Evolutionary conservation across 768 basidiomycete species (phyloP).

Genomic region (Leccinum aurantiacum): DNA sequence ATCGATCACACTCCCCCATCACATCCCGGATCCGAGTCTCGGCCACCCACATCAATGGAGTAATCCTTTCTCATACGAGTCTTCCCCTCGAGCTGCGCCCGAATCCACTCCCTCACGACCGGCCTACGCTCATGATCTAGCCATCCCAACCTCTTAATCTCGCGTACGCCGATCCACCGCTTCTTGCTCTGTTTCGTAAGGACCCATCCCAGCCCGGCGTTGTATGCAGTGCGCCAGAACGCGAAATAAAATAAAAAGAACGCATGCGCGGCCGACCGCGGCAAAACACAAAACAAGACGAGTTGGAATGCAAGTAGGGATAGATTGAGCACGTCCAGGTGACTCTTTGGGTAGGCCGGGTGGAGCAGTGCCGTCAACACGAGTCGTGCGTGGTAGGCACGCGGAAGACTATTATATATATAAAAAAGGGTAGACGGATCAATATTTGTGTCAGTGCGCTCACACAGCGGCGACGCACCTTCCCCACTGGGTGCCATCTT

Average conservation of each 20-base stretch:
- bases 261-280: slow-evolving; percentile 49
- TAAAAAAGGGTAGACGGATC: not conserved
- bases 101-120: slow-evolving; percentile 75
- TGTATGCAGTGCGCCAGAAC: slow-evolving; percentile 91
- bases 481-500: slow-evolving; percentile 73
- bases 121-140: slow-evolving; percentile 74
- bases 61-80: slow-evolving; percentile 83
- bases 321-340: slow-evolving; percentile 86
- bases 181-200: slow-evolving; percentile 94
- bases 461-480: slow-evolving; percentile 45
- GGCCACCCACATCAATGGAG: slow-evolving; percentile 74
- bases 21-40: not conserved
- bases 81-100: slow-evolving; percentile 81
- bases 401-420: not conserved
- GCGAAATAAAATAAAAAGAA: slow-evolving; percentile 92
- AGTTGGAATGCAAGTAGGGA: slow-evolving; percentile 75
- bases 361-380: slow-evolving; percentile 84
- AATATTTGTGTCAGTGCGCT: not conserved
- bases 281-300: slow-evolving; percentile 63
- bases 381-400: slow-evolving; percentile 49
- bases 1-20: not conserved
- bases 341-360: slow-evolving; percentile 81
- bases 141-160: slow-evolving; percentile 81
- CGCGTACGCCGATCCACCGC: slow-evolving; percentile 81
- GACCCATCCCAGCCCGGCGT: slow-evolving; percentile 91